Percentiles rank a stretch among this genome's conserved stretches.
Evolutionary conservation across 805 yeast genomes (phyloP).

Genomic region (Candida chauliodis): DNA sequence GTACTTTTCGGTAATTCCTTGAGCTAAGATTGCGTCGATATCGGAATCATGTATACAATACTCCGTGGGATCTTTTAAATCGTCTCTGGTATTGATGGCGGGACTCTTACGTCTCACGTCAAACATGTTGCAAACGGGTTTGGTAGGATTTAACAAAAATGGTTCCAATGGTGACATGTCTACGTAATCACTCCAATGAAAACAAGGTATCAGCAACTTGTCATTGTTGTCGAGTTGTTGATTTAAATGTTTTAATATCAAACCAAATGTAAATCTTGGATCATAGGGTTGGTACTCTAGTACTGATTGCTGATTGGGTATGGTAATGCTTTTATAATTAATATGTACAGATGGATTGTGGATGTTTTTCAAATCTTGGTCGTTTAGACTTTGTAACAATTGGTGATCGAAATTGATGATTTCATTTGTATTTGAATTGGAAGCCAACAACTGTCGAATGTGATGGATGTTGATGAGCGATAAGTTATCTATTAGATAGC

Average conservation of each 20-base stretch:
- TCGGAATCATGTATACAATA: constrained; percentile 26
- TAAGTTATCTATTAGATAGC: constrained; percentile 3
- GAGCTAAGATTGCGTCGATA: constrained; percentile 12
- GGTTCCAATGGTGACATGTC: constrained; percentile 21
- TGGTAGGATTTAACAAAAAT: constrained; percentile 13
- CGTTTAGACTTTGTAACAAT: neutral
- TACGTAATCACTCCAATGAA: constrained; percentile 33
- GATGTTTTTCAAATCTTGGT: constrained; percentile 7
- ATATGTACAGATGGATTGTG: neutral
- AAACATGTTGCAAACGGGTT: constrained; percentile 17
- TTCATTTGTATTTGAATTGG: neutral
- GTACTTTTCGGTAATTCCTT: neutral
- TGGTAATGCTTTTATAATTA: neutral
- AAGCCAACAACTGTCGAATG: neutral
- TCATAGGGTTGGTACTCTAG: constrained; percentile 18
- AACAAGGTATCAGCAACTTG: constrained; percentile 15
- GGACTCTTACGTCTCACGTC: constrained; percentile 14
- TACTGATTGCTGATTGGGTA: neutral
- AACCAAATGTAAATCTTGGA: constrained; percentile 26
- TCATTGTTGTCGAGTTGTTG: constrained; percentile 9
- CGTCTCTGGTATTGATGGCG: constrained; percentile 11
- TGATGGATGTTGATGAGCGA: neutral
- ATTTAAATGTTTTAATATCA: constrained; percentile 17
- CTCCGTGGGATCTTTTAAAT: constrained; percentile 12
- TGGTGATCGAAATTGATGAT: constrained; percentile 1